Evolutionary conservation across 2,329 filamentous ascomycete genomes (phyloP).

Genomic region (Xylaria sp.): DNA sequence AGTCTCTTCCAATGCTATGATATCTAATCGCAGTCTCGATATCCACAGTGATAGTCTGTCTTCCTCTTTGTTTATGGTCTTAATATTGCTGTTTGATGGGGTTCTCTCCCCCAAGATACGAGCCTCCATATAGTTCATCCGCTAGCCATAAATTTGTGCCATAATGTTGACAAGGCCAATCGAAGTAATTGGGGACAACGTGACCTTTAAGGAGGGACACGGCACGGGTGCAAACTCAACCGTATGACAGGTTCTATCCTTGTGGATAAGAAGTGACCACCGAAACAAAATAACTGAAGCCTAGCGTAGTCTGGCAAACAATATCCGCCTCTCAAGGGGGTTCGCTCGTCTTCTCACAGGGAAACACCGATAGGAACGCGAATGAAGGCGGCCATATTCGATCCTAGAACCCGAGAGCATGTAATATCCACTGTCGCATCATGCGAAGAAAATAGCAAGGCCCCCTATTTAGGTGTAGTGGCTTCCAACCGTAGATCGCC

Average conservation of each 20-base stretch:
- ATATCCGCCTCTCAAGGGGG: neutral
- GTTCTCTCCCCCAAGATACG: neutral
- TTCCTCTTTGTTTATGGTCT: too few species aligned
- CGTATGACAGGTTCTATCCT: neutral
- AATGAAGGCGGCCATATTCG: neutral
- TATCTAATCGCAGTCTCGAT: too few species aligned
- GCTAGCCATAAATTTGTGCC: neutral
- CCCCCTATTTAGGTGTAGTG: neutral
- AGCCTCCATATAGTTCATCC: neutral
- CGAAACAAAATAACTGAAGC: neutral
- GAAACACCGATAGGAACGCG: neutral
- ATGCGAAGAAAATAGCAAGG: neutral
- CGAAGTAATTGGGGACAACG: neutral
- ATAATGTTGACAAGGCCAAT: neutral
- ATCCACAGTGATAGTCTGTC: too few species aligned
- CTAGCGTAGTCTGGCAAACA: neutral
- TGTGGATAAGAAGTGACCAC: neutral
- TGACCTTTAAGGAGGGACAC: neutral
- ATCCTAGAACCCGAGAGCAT: neutral
- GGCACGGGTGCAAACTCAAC: neutral
- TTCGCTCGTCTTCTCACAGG: neutral
- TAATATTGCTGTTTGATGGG: neutral
- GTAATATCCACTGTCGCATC: neutral
- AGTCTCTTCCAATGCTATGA: neutral
- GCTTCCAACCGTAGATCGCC: neutral